A percentile compares a stretch with the other conserved stretches of the same genome.
These are phyloP conservation scores for Chenopodium album DNA, from an alignment of 148 eudicot genomes.

Conservation along the genomic window DNA sequence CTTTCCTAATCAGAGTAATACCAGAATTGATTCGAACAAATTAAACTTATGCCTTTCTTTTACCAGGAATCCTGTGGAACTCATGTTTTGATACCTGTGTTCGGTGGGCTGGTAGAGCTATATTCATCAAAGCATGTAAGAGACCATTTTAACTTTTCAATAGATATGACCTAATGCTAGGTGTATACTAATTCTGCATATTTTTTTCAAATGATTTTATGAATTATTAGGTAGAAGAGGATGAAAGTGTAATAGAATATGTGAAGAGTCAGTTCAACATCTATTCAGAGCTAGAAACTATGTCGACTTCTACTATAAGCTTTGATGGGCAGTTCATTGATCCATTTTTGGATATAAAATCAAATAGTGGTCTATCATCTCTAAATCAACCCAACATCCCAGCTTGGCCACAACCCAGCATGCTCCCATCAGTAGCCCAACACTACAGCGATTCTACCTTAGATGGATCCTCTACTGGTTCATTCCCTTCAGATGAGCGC, in stretches of 20 bases:
- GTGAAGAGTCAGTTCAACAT: constrained; percentile 36
- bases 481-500: constrained; percentile 43
- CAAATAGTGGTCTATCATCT: constrained; percentile 21
- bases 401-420: constrained; percentile 14
- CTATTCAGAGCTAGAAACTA: constrained; percentile 29
- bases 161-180: neutral
- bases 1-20: neutral
- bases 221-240: constrained; percentile 50
- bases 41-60: neutral
- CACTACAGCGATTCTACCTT: constrained; percentile 28
- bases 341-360: constrained; percentile 14
- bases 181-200: constrained; percentile 7
- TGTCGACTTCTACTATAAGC: constrained; percentile 28
- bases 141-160: neutral
- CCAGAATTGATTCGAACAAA: neutral
- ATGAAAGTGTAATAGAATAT: constrained; percentile 50
- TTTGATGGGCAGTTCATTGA: constrained; percentile 23
- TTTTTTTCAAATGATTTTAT: neutral
- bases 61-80: constrained; percentile 54
- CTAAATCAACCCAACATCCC: constrained; percentile 13
- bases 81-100: constrained; percentile 71
- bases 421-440: constrained; percentile 23
- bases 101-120: constrained; percentile 82
- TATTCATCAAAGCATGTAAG: constrained; percentile 62
- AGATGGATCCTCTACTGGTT: constrained; percentile 59